Conservation (phyloP, 352 stramenopile genomes). For the Globisporangium mamillatum region DNA sequence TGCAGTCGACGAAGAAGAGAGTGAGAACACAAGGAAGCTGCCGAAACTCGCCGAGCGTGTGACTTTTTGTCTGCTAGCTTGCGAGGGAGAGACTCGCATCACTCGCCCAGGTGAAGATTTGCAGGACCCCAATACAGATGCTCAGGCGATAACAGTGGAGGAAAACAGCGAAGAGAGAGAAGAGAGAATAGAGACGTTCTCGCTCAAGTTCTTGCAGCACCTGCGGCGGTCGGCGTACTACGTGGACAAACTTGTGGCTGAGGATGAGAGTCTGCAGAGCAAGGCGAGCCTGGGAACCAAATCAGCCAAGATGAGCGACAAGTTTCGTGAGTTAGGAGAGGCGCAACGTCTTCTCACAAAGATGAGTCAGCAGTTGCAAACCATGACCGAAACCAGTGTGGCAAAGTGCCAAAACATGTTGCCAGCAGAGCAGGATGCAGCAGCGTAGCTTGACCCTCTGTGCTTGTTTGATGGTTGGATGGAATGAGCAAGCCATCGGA, state of each 20-base stretch:
- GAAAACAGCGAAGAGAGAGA: conserved; percentile 42
- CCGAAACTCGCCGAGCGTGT: conserved; percentile 51
- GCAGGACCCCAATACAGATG: conserved; percentile 25
- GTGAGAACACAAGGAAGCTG: conserved; percentile 10
- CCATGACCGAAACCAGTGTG: conserved; percentile 30
- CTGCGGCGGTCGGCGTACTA: conserved; percentile 56
- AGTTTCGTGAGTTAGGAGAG: conserved; percentile 37
- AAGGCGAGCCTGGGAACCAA: conserved; percentile 37
- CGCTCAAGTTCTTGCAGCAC: conserved; percentile 68
- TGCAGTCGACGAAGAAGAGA: conserved; percentile 17
- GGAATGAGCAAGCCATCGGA: background rate
- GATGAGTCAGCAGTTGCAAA: conserved; percentile 39
- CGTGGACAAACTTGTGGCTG: conserved; percentile 53
- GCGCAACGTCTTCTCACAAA: conserved; percentile 35
- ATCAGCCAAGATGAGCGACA: conserved; percentile 22
- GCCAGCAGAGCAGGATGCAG: conserved; percentile 6
- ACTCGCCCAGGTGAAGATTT: conserved; percentile 54
- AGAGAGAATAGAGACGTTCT: conserved; percentile 43
- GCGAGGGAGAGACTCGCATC: conserved; percentile 35
- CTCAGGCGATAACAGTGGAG: conserved; percentile 19
- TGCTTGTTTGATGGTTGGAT: background rate
- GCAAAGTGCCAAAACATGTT: conserved; percentile 29
- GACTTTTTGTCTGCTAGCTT: conserved; percentile 46
- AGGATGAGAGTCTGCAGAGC: conserved; percentile 48
- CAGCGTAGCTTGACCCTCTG: background rate